Evolutionary conservation across 768 basidiomycete species (phyloP).

Genomic region (Boletus reticulatus): DNA sequence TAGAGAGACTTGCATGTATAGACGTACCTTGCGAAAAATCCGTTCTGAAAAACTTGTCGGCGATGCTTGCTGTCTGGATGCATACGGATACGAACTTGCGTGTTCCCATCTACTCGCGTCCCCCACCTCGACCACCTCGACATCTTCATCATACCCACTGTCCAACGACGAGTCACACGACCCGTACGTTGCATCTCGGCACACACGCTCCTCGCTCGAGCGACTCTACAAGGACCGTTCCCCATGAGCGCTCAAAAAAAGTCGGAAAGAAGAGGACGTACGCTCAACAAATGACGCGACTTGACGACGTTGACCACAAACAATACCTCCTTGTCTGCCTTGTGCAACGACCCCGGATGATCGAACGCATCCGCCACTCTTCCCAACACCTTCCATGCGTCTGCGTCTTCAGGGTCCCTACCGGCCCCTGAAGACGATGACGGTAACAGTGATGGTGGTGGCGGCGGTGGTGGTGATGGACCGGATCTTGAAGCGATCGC

Average conservation of each 20-base stretch:
- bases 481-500: too few species aligned
- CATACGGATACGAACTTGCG: constrained; percentile 13
- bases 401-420: not conserved
- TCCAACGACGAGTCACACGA: constrained; percentile 14
- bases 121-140: constrained; percentile 13
- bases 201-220: constrained; percentile 16
- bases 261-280: constrained; percentile 5
- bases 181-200: not conserved
- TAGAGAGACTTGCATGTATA: not conserved
- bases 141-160: constrained; percentile 16
- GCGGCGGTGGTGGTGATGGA: too few species aligned
- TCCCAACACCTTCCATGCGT: constrained; percentile 24
- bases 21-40: constrained; percentile 14
- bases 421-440: too few species aligned
- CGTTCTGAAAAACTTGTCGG: constrained; percentile 2
- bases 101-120: constrained; percentile 16
- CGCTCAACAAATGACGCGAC: constrained; percentile 19
- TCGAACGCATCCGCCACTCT: constrained; percentile 32
- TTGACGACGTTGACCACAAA: constrained; percentile 24
- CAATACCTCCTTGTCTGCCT: constrained; percentile 18
- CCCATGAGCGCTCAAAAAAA: not conserved
- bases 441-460: too few species aligned
- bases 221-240: constrained; percentile 4
- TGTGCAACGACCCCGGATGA: constrained; percentile 14
- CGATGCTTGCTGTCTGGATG: not conserved